A percentile compares a stretch with the other conserved stretches of the same genome.
These are phyloP conservation scores for Pseudohyphozyma bogoriensis DNA, from an alignment of 768 basidiomycete species.

Conservation along the genomic window DNA sequence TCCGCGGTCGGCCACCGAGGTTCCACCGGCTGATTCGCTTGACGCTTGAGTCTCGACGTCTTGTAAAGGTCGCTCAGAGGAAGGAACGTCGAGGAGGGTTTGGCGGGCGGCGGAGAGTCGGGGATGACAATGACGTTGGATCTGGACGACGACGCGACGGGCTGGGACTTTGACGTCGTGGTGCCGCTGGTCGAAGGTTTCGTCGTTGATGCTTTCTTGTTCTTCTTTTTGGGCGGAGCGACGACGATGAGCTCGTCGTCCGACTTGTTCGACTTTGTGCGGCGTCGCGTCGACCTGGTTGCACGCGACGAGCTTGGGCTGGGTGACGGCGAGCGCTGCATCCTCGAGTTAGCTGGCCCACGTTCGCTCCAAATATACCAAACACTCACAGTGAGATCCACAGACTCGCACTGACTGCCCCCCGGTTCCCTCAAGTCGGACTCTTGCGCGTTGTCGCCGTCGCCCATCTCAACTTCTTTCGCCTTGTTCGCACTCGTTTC, in stretches of 20 bases:
- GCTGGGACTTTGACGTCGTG: not conserved
- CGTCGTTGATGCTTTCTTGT: not conserved
- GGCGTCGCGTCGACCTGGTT: not conserved
- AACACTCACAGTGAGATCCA: no score
- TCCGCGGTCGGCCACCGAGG: slow-evolving; percentile 21
- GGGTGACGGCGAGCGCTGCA: not conserved
- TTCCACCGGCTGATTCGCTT: not conserved
- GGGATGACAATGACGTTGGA: not conserved
- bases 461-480: not conserved
- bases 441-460: not conserved
- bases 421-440: not conserved
- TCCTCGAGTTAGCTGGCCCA: no score
- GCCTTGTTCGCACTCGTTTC: not conserved
- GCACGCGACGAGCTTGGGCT: not conserved
- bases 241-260: not conserved
- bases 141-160: not conserved
- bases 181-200: not conserved
- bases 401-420: not conserved
- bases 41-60: not conserved
- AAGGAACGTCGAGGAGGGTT: not conserved
- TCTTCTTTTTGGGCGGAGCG: not conserved
- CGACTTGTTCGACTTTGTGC: not conserved
- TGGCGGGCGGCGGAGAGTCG: not conserved
- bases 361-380: no score
- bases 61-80: slow-evolving; percentile 7